Base-by-base conservation (phyloP, 2,329 filamentous ascomycete species). In the Epichloe brachyelytri region DNA sequence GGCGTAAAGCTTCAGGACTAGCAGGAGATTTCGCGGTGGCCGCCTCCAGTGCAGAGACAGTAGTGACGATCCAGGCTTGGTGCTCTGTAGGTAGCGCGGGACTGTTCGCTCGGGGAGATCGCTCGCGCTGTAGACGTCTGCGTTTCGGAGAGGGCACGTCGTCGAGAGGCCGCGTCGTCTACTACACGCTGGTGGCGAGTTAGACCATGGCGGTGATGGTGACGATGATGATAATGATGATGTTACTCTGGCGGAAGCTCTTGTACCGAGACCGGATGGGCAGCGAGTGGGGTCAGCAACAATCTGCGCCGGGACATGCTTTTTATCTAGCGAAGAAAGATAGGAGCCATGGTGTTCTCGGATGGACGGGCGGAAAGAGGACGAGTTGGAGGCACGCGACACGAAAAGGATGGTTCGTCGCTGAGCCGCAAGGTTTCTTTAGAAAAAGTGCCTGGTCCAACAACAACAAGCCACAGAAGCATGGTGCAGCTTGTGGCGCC, bases 1-100 rank as follows among this genome's bases (percentile, higher is more conserved):
- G 1, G 76, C 73, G 55, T 75, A 75, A 47, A 80, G 71, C 63
- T 82, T 82, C 41, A 78, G 76, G 51, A 81, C 76, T 40, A 82
- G 68, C 26, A 82, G 68, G 45, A 81, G 65, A 55, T 80, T 81
- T 48, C 71, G 72, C 37, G 76, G 78, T 1, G 78, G 76, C 20
- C 69, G 66, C 0, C 72, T 72, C 73, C 72, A 79, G 59, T 75
- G 73, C 1, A 82, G 65, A 1, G 77, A 75, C 38, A 82, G 68
- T 8, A 81, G 68, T 0, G 75, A 77, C 10, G 75, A 76, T 3
- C 70, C 71, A 12, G 71, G 68, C 56, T 70, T 79, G 69, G 58
- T 59, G 46, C 62, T 62, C 43, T 64, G 65, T 4, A 70, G 57
- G 43, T 68, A 70, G 4, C 65, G 63, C 4, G 67, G 67, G 37